These are phyloP conservation scores for Mimosa bimucronata DNA, from an alignment of 306 rosid species.

Conservation along the genomic window DNA sequence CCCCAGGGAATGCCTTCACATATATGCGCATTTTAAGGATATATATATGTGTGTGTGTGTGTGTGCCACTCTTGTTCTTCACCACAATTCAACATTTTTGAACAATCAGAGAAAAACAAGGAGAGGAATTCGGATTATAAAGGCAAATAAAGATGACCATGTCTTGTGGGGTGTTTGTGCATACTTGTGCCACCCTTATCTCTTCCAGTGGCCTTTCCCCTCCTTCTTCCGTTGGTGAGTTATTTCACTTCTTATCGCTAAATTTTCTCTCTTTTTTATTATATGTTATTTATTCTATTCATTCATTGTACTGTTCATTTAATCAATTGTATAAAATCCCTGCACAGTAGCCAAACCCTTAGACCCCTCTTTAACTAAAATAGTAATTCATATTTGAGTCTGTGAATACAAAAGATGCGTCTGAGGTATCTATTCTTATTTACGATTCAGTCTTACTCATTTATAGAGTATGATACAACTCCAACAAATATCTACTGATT, in stretches of 20 bases:
- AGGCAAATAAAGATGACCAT: background rate
- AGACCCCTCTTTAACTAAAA: too few relatives aligned
- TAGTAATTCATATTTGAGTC: too few relatives aligned
- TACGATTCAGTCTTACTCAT: background rate
- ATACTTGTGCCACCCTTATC: background rate
- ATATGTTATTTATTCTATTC: background rate
- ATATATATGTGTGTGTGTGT: too few relatives aligned
- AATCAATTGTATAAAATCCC: background rate
- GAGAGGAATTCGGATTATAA: background rate
- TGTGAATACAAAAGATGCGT: background rate
- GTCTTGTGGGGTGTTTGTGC: conserved; percentile 12
- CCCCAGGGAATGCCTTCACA: background rate
- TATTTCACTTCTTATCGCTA: background rate
- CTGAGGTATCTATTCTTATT: background rate
- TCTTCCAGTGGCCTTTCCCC: background rate
- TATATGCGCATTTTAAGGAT: background rate
- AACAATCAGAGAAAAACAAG: background rate
- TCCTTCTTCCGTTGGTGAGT: conserved; percentile 21
- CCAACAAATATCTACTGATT: background rate
- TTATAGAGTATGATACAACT: background rate
- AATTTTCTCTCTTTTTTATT: background rate
- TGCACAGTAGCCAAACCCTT: background rate
- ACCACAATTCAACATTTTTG: background rate
- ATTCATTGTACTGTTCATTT: background rate
- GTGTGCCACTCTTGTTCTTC: background rate